Evolutionary conservation across 345 rosid species (phyloP), one percentile per base, ranked within the genome.

Genomic region (Psidium guajava): DNA sequence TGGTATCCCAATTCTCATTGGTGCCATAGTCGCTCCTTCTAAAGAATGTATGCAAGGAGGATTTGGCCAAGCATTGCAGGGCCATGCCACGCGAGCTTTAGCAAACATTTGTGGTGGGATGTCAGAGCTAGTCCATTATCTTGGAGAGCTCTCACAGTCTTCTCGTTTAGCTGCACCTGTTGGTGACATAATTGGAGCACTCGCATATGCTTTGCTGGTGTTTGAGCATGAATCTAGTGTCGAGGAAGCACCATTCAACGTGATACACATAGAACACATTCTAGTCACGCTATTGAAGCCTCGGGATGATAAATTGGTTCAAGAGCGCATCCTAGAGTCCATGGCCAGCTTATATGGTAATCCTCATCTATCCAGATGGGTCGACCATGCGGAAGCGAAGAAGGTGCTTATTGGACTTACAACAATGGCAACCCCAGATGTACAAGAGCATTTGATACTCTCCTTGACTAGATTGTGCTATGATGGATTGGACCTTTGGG

Each of bases 331-430:
- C 75, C 91, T 96, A 86, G 98, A 95, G 93, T 98, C 98, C 52
- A 93, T 96, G 96, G 96, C 96, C 36, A 95, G 98, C 86, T 90
- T 96, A 86, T 95, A 94, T 83, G 95, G 98, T 74, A 95, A 95
- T 87, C 85, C 64, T 86, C 88, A 87, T 88, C 92, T 96, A 40
- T 88, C 94, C 49, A 82, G 86, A 88, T 89, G 88, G 86, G 89
- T 96, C 57, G 87, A 87, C 87, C 90, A 93, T 83, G 94, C 96
- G 56, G 99, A 96, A 88, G 96, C 98, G 73, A 96, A 95, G 92
- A 90, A 88, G 90, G 93, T 92, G 87, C 96, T 96, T 81, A 87
- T 95, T 75, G 96, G 94, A 85, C 95, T 96, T 84, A n/a, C n/a
- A n/a, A n/a, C n/a, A n/a, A n/a, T n/a, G n/a, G n/a, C n/a, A n/a